Conservation (phyloP, 305 asterid species). For the Coffea humblotiana region DNA sequence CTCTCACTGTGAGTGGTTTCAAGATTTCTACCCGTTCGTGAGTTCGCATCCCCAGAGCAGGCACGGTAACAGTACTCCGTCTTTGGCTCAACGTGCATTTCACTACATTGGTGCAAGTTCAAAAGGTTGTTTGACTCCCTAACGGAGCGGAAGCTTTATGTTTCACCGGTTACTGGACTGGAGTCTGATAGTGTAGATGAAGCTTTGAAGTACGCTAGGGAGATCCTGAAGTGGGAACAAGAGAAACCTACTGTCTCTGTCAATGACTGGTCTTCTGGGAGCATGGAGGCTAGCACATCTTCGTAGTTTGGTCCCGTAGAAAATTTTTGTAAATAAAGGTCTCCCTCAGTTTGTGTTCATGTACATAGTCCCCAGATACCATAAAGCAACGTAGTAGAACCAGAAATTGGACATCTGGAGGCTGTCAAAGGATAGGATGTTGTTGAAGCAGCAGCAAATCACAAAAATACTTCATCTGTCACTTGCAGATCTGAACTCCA, state of each 20-base stretch:
- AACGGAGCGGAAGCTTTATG: conserved; percentile 62
- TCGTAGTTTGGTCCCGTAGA: conserved; percentile 14
- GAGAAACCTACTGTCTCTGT: conserved; percentile 34
- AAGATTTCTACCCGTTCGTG: conserved; percentile 61
- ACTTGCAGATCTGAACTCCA: neutral
- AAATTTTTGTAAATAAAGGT: neutral
- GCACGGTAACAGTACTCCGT: conserved; percentile 37
- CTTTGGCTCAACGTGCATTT: conserved; percentile 69
- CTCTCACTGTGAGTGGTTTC: conserved; percentile 66
- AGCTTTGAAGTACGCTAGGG: conserved; percentile 56
- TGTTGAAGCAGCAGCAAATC: neutral
- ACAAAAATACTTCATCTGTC: neutral
- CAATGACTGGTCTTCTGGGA: conserved; percentile 57
- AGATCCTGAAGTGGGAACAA: conserved; percentile 71
- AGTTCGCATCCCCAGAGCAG: conserved; percentile 38
- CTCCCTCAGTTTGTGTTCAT: neutral
- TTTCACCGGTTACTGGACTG: conserved; percentile 56
- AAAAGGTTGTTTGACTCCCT: conserved; percentile 51
- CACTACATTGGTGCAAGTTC: conserved; percentile 73
- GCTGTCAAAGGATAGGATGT: neutral
- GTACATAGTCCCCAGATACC: neutral
- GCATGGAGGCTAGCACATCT: conserved; percentile 61
- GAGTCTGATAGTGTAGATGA: conserved; percentile 62
- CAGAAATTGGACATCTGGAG: neutral
- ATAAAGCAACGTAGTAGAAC: neutral